Evolutionary conservation across 768 basidiomycete species (phyloP), one percentile per base, ranked within the genome.

Genomic region (Myochromella boudieri): DNA sequence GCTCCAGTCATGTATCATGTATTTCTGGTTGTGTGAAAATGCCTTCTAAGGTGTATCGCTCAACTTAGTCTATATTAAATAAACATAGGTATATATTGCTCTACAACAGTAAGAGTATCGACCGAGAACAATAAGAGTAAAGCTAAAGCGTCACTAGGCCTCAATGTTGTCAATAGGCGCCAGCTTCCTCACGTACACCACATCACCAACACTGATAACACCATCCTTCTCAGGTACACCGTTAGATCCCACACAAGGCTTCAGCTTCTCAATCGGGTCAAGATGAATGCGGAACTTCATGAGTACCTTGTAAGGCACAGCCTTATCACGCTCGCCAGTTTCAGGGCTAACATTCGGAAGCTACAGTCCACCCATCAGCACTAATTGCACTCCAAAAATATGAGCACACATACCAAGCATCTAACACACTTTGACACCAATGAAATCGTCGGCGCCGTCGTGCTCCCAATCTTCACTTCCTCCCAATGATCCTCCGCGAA

Each of bases 401-500:
- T 37, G 25, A 11, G 9, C 8, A 46, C 26, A 24, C 79, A 62
- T 61, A 89, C 88, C 71, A 87, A 63, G 64, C 88, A 91, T 40
- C 88, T 79, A 26, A 77, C 60, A 60, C 87, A 90, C 48, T 81
- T 81, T 9, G 79, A 81, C 18, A 91, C 86, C 3, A 90, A 68
- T 14, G 71, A 70, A 46, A 89, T 71, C 9, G 60, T 46, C 22
- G 74, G 69, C n/a, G 68, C 63, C 8, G 58, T 57, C 39, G 63
- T 58, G 39, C 74, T 66, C 24, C 76, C 75, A 55, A 87, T 73
- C 3, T 63, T 54, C 29, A 90, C 75, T 60, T 82, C 80, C 48
- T 80, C 76, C 77, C 85, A 81, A 28, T 69, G 61, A 54, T 91
- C 88, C 60, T 91, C 88, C 8, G 79, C 75, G 60, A 87, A 91